Evolutionary conservation across 2,329 filamentous ascomycete genomes (phyloP).

Genomic region (Pseudocercospora fuligena): DNA sequence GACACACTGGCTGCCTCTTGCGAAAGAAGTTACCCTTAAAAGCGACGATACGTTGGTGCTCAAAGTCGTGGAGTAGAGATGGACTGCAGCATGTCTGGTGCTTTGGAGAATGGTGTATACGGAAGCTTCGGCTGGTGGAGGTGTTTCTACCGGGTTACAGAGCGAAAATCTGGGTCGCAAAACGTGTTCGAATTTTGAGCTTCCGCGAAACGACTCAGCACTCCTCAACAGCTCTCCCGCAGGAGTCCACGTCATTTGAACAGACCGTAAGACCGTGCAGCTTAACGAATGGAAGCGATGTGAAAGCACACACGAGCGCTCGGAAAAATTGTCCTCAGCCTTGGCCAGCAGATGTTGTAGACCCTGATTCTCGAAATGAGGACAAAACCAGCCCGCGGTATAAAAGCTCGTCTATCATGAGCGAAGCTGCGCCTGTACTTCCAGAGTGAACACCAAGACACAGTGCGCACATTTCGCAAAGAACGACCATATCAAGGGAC

Average conservation of each 20-base stretch:
- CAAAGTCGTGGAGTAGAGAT: background rate
- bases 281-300: background rate
- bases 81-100: background rate
- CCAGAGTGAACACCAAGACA: too few relatives aligned
- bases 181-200: background rate
- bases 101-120: background rate
- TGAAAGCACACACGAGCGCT: background rate
- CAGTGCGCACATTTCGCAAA: background rate
- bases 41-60: background rate
- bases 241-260: background rate
- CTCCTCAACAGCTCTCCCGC: background rate
- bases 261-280: background rate
- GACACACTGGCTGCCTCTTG: background rate
- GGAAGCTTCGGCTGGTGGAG: background rate
- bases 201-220: background rate
- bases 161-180: background rate
- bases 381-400: background rate
- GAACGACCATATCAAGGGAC: background rate
- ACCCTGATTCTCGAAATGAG: background rate
- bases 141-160: background rate
- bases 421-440: background rate
- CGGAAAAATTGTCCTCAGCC: background rate
- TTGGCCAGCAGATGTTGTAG: background rate
- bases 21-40: background rate
- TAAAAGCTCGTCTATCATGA: background rate